Evolutionary conservation across 805 yeast genomes (phyloP).

Genomic region (Debaryomyces hansenii): DNA sequence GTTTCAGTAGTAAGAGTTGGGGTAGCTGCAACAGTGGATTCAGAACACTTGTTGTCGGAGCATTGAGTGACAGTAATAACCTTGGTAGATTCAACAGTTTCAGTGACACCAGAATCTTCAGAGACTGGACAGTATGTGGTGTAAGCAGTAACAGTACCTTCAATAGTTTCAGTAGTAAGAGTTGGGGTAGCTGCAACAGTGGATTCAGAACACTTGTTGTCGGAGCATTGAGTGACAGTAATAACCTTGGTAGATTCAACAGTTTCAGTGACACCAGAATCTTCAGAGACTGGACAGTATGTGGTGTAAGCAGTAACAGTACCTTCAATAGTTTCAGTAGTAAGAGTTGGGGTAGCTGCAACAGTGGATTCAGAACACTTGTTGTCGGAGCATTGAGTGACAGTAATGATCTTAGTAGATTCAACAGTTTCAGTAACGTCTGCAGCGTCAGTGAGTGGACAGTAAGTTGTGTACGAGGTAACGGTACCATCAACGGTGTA

Average conservation of each 20-base stretch:
- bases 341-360: slow-evolving; percentile 26
- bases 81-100: slow-evolving; percentile 16
- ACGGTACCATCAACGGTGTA: slow-evolving; percentile 15
- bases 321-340: slow-evolving; percentile 24
- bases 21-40: slow-evolving; percentile 22
- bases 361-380: slow-evolving; percentile 20
- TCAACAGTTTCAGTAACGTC: slow-evolving; percentile 14
- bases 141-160: slow-evolving; percentile 13
- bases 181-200: slow-evolving; percentile 27
- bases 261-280: slow-evolving; percentile 19
- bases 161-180: slow-evolving; percentile 26
- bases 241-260: slow-evolving; percentile 16
- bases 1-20: slow-evolving; percentile 26
- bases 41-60: slow-evolving; percentile 24
- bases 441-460: slow-evolving; percentile 19
- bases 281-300: slow-evolving; percentile 12
- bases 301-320: slow-evolving; percentile 10
- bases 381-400: slow-evolving; percentile 30
- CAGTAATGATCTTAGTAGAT: slow-evolving; percentile 19
- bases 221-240: slow-evolving; percentile 29
- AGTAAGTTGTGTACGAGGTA: slow-evolving; percentile 26
- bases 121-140: slow-evolving; percentile 11
- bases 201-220: slow-evolving; percentile 23
- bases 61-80: slow-evolving; percentile 29
- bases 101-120: slow-evolving; percentile 14